Evolutionary conservation across 805 yeast species (phyloP), one percentile per base, ranked within the genome.

Genomic region (Wickerhamiella shivajii): DNA sequence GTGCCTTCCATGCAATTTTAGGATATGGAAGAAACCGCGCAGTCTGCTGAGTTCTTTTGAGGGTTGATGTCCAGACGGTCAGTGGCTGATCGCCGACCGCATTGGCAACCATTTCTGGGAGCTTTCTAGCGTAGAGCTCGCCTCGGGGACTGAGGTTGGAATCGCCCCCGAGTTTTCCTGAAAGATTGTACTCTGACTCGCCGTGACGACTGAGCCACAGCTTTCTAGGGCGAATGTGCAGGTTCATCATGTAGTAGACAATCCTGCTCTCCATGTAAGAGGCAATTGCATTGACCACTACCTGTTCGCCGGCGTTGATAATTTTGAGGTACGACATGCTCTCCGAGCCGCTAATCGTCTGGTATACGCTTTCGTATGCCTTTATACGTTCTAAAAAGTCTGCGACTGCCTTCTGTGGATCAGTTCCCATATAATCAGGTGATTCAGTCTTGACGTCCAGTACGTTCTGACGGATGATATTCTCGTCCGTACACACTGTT

Each of bases 141-240:
- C 97, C 97, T 27, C 97, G 67, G 37, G 74, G 77, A 31, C 87
- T 74, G 34, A 87, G 62, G 45, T 75, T 69, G 2, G 94, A 79
- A 59, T 87, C 95, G 14, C 97, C 98, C 21, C 98, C 98, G 43
- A 90, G 80, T 55, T 83, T 83, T 19, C 96, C 96, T 31, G 84
- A 84, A 38, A 90, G 65, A 54, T 90, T 90, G 59, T 76, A 90
- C 52, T 74, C 74, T 2, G 93, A 77, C 58, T 90, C 98, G 18
- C 98, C 98, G 50, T 90, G 98, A 46, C 98, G 71, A 31, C 93
- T 80, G 31, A 90, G 64, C 87, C 93, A 90, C 40, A 90, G 84
- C 42, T 77, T 69, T 42, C 97, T 69, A 18, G 95, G 94, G 52
- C 81, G 80, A 46, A 84, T 79, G 54, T 85, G 96, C 45, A 90